Evolutionary conservation across 352 stramenopile genomes (phyloP), one percentile per base, ranked within the genome.

Genomic region (Globisporangium cederbergense): DNA sequence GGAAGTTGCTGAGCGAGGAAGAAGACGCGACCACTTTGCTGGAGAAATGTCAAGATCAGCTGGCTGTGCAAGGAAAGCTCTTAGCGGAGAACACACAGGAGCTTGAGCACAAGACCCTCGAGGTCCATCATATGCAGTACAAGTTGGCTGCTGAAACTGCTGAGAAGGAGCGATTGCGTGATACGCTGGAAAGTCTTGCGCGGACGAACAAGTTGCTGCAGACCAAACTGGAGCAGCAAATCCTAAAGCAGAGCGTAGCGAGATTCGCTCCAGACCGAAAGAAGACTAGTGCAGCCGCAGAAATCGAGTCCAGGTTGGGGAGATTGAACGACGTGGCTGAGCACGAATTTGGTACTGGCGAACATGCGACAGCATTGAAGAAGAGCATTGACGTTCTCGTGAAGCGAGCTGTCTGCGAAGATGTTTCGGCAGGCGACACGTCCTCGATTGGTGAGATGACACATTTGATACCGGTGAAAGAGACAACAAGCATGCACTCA

Each of bases 81-180:
- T 49, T 91, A 4, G 71, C 67, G 0, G 83, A 91, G 46, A 90
- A 86, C 43, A 87, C 83, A 1, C 70, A 87, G 22, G 83, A 91
- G 46, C 71, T 91, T 0, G 83, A 90, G 53, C 40, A 67, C 46
- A 86, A 79, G 66, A 79, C 68, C 0, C 56, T 77, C 22, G 75
- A 90, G 65, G 77, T 86, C 1, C 40, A 68, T 18, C 56, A 71
- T 6, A 62, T 90, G n/a, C 70, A 84, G 25, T 47, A 70, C 6
- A 67, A 71, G 47, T 65, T 91, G 3, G 45, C 64, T 3, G 54
- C 60, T 20, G 76, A 83, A 4, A 50, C 66, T 34, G 45, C 43
- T 3, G 77, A 84, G 32, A 75, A 72, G 36, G 61, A 68, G 4
- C 63, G 64, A 14, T 59, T 90, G 5, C 70, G 67, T 28, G 71